Conservation (phyloP, 352 stramenopile species). For the Elongisporangium prolatum region DNA sequence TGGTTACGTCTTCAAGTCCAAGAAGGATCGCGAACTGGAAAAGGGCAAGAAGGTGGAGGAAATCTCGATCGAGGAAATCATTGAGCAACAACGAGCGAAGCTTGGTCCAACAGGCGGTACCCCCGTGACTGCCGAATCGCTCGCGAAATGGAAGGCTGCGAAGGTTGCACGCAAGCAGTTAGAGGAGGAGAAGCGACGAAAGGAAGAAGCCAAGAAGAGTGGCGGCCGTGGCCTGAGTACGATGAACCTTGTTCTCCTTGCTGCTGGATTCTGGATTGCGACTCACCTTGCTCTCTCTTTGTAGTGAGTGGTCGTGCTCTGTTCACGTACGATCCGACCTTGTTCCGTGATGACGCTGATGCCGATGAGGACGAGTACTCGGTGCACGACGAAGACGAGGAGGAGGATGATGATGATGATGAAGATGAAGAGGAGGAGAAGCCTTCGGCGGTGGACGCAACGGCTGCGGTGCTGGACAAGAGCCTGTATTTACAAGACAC, state of each 20-base stretch:
- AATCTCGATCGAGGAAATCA: conserved; percentile 89
- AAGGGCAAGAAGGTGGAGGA: conserved; percentile 81
- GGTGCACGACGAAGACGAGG: conserved; percentile 49
- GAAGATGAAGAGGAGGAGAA: conserved; percentile 49
- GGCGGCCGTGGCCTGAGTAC: conserved; percentile 80
- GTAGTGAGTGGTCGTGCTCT: conserved; percentile 88
- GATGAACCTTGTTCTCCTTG: conserved; percentile 17
- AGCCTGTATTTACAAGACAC: conserved; percentile 79
- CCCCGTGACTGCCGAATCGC: conserved; percentile 82
- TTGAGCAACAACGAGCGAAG: conserved; percentile 86
- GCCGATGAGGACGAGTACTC: conserved; percentile 84
- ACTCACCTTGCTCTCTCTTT: conserved; percentile 9
- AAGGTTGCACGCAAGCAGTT: conserved; percentile 69
- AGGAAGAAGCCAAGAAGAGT: conserved; percentile 85
- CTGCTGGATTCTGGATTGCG: neutral
- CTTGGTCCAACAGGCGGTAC: conserved; percentile 81
- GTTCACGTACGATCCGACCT: conserved; percentile 87
- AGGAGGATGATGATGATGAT: conserved; percentile 31
- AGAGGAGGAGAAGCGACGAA: conserved; percentile 78
- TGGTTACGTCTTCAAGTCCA: conserved; percentile 87
- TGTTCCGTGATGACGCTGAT: conserved; percentile 90
- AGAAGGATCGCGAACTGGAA: conserved; percentile 80
- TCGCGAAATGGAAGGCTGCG: conserved; percentile 89
- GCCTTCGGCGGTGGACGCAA: conserved; percentile 31
- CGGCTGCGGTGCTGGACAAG: conserved; percentile 75